Evolutionary conservation across 78 protist genomes (phyloP).

Genomic region (Anaeramoeba flamelloides): DNA sequence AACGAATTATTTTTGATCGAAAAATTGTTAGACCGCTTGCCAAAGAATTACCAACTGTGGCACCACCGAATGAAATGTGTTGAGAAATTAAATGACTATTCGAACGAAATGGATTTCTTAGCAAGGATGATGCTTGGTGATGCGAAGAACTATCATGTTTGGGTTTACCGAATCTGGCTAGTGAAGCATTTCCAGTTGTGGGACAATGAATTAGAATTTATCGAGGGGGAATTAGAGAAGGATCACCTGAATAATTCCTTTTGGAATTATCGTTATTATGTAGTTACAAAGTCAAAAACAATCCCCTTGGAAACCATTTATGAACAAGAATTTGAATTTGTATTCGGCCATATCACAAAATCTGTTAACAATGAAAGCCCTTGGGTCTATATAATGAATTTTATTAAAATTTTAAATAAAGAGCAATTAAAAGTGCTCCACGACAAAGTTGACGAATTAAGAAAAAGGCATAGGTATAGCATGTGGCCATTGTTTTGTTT

Average conservation of each 20-base stretch:
- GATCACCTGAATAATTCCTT: slow-evolving; percentile 80
- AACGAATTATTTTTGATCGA: slow-evolving; percentile 38
- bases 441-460: too few relatives aligned
- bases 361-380: too few relatives aligned
- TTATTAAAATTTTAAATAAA: too few relatives aligned
- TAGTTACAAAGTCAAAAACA: slow-evolving; percentile 8
- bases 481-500: too few relatives aligned
- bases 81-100: slow-evolving; percentile 10
- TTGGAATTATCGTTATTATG: slow-evolving; percentile 76
- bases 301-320: too few relatives aligned
- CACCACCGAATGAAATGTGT: slow-evolving; percentile 59
- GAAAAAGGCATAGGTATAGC: too few relatives aligned
- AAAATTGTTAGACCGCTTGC: slow-evolving; percentile 26
- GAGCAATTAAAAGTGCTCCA: too few relatives aligned
- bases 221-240: slow-evolving; percentile 28
- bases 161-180: slow-evolving; percentile 54
- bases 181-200: slow-evolving; percentile 18
- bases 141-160: slow-evolving; percentile 85
- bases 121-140: slow-evolving; percentile 37
- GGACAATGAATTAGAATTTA: slow-evolving; percentile 40
- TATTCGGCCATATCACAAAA: too few relatives aligned
- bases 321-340: too few relatives aligned
- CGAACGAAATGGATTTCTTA: slow-evolving; percentile 38
- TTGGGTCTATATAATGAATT: too few relatives aligned
- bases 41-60: slow-evolving; percentile 84